A percentile compares a stretch with the other conserved stretches of the same genome.
Evolutionary conservation across 495 filamentous ascomycete genomes (phyloP).

Genomic region (Sordaria brevicollis): DNA sequence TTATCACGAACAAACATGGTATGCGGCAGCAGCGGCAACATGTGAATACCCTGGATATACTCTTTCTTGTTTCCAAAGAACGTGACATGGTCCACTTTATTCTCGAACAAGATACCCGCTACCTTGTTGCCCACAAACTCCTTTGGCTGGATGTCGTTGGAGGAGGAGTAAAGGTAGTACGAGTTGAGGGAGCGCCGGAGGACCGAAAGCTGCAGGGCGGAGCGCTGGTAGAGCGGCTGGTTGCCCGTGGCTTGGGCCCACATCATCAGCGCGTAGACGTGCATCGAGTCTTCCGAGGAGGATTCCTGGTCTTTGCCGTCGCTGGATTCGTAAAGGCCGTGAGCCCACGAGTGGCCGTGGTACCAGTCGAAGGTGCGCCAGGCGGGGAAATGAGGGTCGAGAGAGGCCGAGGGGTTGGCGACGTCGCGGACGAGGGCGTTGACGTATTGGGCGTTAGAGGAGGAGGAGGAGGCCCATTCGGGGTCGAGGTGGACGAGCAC

Average conservation of each 20-base stretch:
- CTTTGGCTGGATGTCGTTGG: slow-evolving; percentile 66
- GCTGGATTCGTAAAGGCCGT: slow-evolving; percentile 80
- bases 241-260: slow-evolving; percentile 76
- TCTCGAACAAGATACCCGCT: slow-evolving; percentile 91
- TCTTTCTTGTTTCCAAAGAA: slow-evolving; percentile 79
- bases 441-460: slow-evolving; percentile 66
- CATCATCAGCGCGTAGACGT: slow-evolving; percentile 84
- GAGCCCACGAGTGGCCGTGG: slow-evolving; percentile 92
- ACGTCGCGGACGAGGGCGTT: slow-evolving; percentile 69
- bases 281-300: slow-evolving; percentile 82
- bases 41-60: slow-evolving; percentile 92
- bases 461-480: slow-evolving; percentile 58
- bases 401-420: slow-evolving; percentile 55
- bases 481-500: slow-evolving; percentile 76
- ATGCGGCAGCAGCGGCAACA: slow-evolving; percentile 76
- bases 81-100: slow-evolving; percentile 91
- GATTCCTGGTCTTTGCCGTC: slow-evolving; percentile 94
- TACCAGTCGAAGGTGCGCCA: slow-evolving; percentile 89
- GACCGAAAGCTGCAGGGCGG: slow-evolving; percentile 61
- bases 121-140: slow-evolving; percentile 78
- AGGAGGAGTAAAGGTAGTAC: slow-evolving; percentile 68
- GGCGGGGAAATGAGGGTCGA: slow-evolving; percentile 73
- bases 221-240: slow-evolving; percentile 8
- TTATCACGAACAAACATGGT: slow-evolving; percentile 54
- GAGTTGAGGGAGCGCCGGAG: slow-evolving; percentile 56